phyloP scores from a whole-genome alignment of 2,329 filamentous ascomycete genomes.

The Diaporthe caulivora region DNA sequence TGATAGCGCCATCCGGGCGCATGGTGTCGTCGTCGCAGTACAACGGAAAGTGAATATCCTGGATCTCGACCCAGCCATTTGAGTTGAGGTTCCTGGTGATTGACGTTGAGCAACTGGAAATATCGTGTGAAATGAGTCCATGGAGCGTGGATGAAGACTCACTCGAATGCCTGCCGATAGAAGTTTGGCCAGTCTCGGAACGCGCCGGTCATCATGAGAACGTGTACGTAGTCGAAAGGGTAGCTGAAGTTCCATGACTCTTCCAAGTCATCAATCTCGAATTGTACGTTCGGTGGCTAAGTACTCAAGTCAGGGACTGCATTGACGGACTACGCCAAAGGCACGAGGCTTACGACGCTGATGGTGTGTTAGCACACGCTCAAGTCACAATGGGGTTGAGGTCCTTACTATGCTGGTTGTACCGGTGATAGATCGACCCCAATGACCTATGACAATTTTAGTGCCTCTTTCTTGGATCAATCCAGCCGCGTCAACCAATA shows the following conservation, averaged over 20 bases:
- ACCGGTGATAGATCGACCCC: slow-evolving; percentile 46
- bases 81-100: slow-evolving; percentile 41
- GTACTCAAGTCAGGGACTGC: slow-evolving; percentile 31
- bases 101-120: slow-evolving; percentile 5
- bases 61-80: slow-evolving; percentile 45
- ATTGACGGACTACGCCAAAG: too few relatives aligned
- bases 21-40: slow-evolving; percentile 48
- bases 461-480: background rate
- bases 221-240: slow-evolving; percentile 47
- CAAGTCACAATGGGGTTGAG: background rate
- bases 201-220: slow-evolving; percentile 46
- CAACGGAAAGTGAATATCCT: slow-evolving; percentile 49
- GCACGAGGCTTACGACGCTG: slow-evolving; percentile 38
- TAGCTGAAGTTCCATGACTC: slow-evolving; percentile 46
- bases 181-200: slow-evolving; percentile 46
- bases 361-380: slow-evolving; percentile 14
- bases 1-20: slow-evolving; percentile 42
- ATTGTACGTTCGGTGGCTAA: slow-evolving; percentile 44
- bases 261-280: slow-evolving; percentile 47
- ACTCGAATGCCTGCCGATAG: slow-evolving; percentile 44
- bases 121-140: background rate
- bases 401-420: slow-evolving; percentile 44
- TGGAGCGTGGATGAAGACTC: background rate
- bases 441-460: slow-evolving; percentile 40
- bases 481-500: slow-evolving; percentile 15